These are phyloP conservation scores for Ophiocytium majus DNA, from an alignment of 352 stramenopile genomes.

Conservation along the genomic window DNA sequence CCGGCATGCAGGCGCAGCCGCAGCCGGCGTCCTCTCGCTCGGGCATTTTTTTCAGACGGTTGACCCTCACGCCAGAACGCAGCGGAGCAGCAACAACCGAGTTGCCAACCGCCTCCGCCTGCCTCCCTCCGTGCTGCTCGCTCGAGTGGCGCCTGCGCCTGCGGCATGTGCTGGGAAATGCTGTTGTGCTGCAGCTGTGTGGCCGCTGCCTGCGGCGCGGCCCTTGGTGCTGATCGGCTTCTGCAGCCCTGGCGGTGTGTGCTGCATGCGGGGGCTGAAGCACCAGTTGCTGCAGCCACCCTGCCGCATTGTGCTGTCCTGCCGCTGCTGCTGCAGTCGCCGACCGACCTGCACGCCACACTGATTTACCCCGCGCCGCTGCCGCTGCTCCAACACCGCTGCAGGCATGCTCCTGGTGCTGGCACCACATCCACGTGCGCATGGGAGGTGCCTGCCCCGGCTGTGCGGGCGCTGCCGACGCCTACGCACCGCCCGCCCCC, in stretches of 20 bases:
- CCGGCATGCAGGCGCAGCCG: neutral
- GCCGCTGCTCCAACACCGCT: neutral
- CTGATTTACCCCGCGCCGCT: neutral
- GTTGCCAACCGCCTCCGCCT: neutral
- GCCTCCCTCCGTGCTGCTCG: neutral
- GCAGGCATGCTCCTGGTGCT: constrained; percentile 22
- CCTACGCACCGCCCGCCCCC: too few relatives aligned
- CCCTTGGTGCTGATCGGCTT: neutral
- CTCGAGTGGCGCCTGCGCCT: neutral
- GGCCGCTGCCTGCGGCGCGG: neutral
- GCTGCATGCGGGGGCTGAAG: neutral
- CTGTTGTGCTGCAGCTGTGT: neutral
- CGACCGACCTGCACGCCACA: neutral
- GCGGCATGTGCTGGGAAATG: neutral
- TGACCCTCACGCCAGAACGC: too few relatives aligned
- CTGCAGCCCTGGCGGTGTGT: too few relatives aligned
- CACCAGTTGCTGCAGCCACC: neutral
- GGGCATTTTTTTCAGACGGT: neutral
- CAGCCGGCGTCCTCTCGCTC: neutral
- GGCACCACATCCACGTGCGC: neutral
- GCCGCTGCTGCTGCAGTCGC: neutral
- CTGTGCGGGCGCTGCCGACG: neutral
- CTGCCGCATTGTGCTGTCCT: neutral
- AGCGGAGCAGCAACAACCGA: too few relatives aligned
- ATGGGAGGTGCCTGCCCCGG: constrained; percentile 2